Evolutionary conservation across 306 rosid species (phyloP).

Genomic region (Fragaria nilgerrensis): DNA sequence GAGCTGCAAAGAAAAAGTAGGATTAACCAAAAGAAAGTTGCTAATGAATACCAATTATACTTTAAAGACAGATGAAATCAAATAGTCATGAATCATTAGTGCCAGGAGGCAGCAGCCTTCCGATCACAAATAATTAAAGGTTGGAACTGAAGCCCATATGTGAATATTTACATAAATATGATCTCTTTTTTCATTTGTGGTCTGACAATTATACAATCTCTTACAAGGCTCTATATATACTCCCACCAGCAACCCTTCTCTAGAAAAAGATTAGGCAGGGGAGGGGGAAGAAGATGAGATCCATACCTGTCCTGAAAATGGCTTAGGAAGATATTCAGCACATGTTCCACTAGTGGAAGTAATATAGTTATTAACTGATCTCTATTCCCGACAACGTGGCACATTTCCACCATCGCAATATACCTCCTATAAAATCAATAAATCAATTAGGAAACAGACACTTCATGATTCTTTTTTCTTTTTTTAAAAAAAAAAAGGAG

Average conservation of each 20-base stretch:
- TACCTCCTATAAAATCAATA: slow-evolving; percentile 63
- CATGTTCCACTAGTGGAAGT: slow-evolving; percentile 74
- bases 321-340: slow-evolving; percentile 68
- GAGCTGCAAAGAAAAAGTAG: slow-evolving; percentile 44
- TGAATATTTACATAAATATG: not conserved
- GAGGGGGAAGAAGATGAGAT: not conserved
- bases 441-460: not conserved
- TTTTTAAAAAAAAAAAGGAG: no score
- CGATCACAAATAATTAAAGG: not conserved
- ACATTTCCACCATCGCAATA: slow-evolving; percentile 91
- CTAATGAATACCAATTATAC: not conserved
- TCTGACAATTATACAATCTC: not conserved
- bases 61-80: not conserved
- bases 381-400: slow-evolving; percentile 72
- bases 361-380: slow-evolving; percentile 64
- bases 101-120: slow-evolving; percentile 5
- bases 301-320: slow-evolving; percentile 82
- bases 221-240: not conserved
- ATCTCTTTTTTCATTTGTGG: not conserved
- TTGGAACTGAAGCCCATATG: not conserved
- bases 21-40: slow-evolving; percentile 18
- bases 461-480: not conserved
- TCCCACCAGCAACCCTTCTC: not conserved
- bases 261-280: not conserved
- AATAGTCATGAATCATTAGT: not conserved